Evolutionary conservation across 352 stramenopile species (phyloP).

Genomic region (Globisporangium iwayamae): DNA sequence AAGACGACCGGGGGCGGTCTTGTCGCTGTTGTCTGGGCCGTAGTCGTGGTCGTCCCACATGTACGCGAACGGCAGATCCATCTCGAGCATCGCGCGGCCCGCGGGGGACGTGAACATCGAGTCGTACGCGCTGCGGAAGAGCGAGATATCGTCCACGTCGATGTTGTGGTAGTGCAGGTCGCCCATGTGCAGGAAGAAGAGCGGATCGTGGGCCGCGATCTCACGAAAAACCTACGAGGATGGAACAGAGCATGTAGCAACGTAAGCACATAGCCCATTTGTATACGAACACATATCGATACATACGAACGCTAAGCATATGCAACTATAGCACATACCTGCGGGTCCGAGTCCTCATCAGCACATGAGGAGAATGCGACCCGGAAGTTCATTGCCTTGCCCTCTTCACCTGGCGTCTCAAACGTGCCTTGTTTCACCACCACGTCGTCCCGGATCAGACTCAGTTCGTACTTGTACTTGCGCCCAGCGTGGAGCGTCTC

Average conservation of each 20-base stretch:
- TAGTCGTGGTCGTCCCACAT: constrained; percentile 92
- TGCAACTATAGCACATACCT: constrained; percentile 24
- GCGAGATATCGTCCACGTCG: constrained; percentile 49
- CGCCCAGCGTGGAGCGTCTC: constrained; percentile 47
- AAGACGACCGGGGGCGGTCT: constrained; percentile 61
- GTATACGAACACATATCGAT: neutral
- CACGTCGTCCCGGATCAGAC: constrained; percentile 27
- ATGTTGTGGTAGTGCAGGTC: constrained; percentile 89
- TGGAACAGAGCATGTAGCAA: neutral
- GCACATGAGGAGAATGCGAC: constrained; percentile 80
- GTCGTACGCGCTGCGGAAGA: constrained; percentile 62
- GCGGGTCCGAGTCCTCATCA: constrained; percentile 73
- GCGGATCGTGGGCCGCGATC: constrained; percentile 55
- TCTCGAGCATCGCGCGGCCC: constrained; percentile 68
- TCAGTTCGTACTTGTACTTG: constrained; percentile 62
- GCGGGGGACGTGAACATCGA: constrained; percentile 71
- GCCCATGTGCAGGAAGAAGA: constrained; percentile 88
- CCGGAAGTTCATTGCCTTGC: constrained; percentile 54
- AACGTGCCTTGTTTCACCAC: constrained; percentile 43
- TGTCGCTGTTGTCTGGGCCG: constrained; percentile 86
- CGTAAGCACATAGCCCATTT: constrained; percentile 9
- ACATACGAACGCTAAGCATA: neutral
- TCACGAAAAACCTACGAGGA: constrained; percentile 44
- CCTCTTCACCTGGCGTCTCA: constrained; percentile 39
- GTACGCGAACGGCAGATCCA: constrained; percentile 84